These are phyloP conservation scores for Trypanosoma theileri DNA, from an alignment of 208 protist genomes.

Conservation along the genomic window DNA sequence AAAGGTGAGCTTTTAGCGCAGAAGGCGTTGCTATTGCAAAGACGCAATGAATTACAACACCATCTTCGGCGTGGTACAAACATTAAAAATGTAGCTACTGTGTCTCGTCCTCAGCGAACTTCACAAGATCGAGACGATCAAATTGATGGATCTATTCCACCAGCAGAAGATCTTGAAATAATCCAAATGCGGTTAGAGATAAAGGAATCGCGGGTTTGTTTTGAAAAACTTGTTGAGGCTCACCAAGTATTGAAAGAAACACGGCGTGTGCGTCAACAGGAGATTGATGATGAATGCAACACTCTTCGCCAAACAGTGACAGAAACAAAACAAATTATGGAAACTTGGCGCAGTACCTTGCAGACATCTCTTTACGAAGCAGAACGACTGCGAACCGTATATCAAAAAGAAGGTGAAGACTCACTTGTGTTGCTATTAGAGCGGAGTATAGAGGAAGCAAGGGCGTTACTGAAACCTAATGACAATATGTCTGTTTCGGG, in stretches of 20 bases:
- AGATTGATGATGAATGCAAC: slow-evolving; percentile 18
- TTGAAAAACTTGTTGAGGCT: slow-evolving; percentile 39
- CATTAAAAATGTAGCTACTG: slow-evolving; percentile 51
- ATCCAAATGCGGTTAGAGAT: slow-evolving; percentile 39
- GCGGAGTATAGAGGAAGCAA: slow-evolving; percentile 12
- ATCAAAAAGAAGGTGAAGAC: slow-evolving; percentile 8
- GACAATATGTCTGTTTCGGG: background rate
- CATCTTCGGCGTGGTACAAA: slow-evolving; percentile 67
- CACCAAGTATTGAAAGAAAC: slow-evolving; percentile 36
- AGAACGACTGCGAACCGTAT: slow-evolving; percentile 1
- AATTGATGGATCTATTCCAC: slow-evolving; percentile 13
- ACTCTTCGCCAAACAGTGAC: slow-evolving; percentile 8
- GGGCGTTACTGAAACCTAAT: background rate
- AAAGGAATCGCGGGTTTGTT: slow-evolving; percentile 28
- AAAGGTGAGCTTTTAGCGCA: slow-evolving; percentile 40
- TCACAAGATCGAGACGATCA: slow-evolving; percentile 29
- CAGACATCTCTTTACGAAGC: slow-evolving; percentile 11
- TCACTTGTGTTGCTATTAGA: slow-evolving; percentile 14
- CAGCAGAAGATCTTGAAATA: slow-evolving; percentile 30
- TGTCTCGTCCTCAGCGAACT: slow-evolving; percentile 28
- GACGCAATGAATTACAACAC: slow-evolving; percentile 43
- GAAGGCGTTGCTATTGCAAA: slow-evolving; percentile 31
- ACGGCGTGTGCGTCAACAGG: slow-evolving; percentile 15
- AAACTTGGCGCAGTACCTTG: slow-evolving; percentile 11
- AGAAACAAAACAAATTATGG: slow-evolving; percentile 5